Evolutionary conservation across 495 filamentous ascomycete genomes (phyloP), one percentile per base, ranked within the genome.

Genomic region (Viridothelium virens): DNA sequence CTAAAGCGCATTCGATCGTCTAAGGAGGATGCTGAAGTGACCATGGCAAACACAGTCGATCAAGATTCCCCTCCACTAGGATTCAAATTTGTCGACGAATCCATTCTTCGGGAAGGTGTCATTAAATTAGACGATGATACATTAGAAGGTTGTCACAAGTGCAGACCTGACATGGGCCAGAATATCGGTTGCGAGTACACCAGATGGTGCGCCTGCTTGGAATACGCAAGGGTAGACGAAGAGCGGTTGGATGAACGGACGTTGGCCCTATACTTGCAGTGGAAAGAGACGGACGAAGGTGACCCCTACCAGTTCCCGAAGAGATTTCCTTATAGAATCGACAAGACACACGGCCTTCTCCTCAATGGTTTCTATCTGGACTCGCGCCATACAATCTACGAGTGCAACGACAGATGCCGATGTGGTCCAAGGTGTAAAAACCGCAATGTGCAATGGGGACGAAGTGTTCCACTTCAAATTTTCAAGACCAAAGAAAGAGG

Each of bases 401-500:
- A 98, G 74, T 98, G 94, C 74, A 91, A 90, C 71, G 71, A 76
- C 0, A 80, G 77, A 18, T 98, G 93, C 73, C 77, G 74, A 25
- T 96, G 94, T 70, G 78, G 79, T 0, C 69, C 70, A 0, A 64
- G 78, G 39, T 98, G 94, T 69, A 89, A 87, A 41, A 96, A 92
- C 69, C 79, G 89, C 2, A 87, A 94, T 1, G 91, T 96, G 0
- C 88, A 93, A 70, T 80, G 84, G 38, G 94, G 94, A 0, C 80
- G 94, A 1, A 83, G 81, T 41, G 79, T 97, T 1, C 81, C 84
- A 0, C 74, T 97, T 5, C 83, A 94, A 71, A 91, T 97, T 36
- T 98, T 97, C 74, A 82, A 88, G 67, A 96, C 92, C 0, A 73
- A 77, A 3, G 76, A 82, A 18, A 85, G 93, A 41, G 94, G 94